phyloP scores from a whole-genome alignment of 768 basidiomycete species.

The Lepiota subincarnata region DNA sequence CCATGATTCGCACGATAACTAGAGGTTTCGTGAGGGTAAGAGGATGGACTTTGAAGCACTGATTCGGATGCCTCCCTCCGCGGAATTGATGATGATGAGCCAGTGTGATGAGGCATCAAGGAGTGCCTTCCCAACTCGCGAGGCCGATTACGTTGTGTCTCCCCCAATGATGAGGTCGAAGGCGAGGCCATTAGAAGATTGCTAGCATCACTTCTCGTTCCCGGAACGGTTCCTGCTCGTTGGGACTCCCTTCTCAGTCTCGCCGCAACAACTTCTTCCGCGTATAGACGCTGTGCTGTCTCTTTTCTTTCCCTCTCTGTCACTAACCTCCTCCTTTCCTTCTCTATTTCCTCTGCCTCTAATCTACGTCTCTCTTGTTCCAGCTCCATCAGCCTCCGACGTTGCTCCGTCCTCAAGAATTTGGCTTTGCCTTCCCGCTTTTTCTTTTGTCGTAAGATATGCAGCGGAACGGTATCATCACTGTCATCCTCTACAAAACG shows the following conservation, averaged over 20 bases:
- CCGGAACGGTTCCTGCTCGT: conserved; percentile 41
- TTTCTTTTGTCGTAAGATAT: conserved; percentile 69
- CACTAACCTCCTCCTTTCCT: conserved; percentile 45
- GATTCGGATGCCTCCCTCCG: conserved; percentile 46
- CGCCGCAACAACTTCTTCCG: conserved; percentile 58
- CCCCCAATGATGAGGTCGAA: conserved; percentile 35
- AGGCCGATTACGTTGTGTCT: conserved; percentile 39
- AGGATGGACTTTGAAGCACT: conserved; percentile 26
- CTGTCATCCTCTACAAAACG: conserved; percentile 65
- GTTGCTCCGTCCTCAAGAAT: conserved; percentile 58
- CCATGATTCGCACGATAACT: conserved; percentile 12
- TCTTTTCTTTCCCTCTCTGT: conserved; percentile 52
- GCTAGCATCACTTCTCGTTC: conserved; percentile 23
- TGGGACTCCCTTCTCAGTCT: conserved; percentile 56
- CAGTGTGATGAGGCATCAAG: conserved; percentile 32
- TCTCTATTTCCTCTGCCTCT: conserved; percentile 44
- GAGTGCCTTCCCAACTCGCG: conserved; percentile 34
- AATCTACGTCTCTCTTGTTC: conserved; percentile 45
- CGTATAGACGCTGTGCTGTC: conserved; percentile 45
- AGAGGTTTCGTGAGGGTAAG: conserved; percentile 14
- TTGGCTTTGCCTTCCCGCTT: conserved; percentile 68
- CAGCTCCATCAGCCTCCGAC: conserved; percentile 45
- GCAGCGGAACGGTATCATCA: conserved; percentile 66
- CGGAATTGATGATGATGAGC: conserved; percentile 28
- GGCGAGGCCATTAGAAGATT: conserved; percentile 27